phyloP scores from a whole-genome alignment of 2,329 filamentous ascomycete genomes.

The Botrytis galanthina region DNA sequence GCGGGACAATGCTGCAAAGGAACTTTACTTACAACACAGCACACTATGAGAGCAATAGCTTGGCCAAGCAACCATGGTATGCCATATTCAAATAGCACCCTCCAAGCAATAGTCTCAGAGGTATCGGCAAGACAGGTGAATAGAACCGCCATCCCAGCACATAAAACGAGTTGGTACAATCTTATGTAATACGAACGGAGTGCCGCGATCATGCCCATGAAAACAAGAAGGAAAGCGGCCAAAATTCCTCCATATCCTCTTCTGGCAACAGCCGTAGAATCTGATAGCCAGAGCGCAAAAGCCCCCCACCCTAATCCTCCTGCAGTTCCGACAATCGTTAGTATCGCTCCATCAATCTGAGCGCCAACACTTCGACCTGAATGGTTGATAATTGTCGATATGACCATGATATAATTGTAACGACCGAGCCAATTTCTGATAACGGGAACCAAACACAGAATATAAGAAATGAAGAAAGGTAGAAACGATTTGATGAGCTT shows the following conservation, averaged over 20 bases:
- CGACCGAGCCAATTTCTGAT: conserved; percentile 51
- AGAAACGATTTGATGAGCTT: conserved; percentile 52
- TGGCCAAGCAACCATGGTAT: conserved; percentile 57
- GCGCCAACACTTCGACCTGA: conserved; percentile 54
- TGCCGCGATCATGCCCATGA: conserved; percentile 52
- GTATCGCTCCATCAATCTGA: conserved; percentile 54
- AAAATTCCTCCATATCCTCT: conserved; percentile 54
- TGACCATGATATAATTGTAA: conserved; percentile 54
- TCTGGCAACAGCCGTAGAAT: conserved; percentile 46
- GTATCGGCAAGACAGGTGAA: conserved; percentile 54
- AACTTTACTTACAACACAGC: conserved; percentile 36
- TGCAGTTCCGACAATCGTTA: conserved; percentile 54
- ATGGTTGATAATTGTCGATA: conserved; percentile 59
- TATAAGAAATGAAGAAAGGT: conserved; percentile 56
- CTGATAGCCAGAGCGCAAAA: conserved; percentile 53
- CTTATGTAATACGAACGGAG: conserved; percentile 55
- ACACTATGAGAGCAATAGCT: conserved; percentile 50
- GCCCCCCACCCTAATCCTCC: conserved; percentile 55
- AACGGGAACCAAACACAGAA: conserved; percentile 52
- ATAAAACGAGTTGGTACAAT: conserved; percentile 54
- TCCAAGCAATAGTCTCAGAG: conserved; percentile 47
- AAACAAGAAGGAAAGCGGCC: conserved; percentile 53
- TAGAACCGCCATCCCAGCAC: conserved; percentile 54
- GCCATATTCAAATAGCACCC: conserved; percentile 51
- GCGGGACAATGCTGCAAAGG: background rate